phyloP scores from a whole-genome alignment of 768 basidiomycete species.

The Auricularia heimuer region DNA sequence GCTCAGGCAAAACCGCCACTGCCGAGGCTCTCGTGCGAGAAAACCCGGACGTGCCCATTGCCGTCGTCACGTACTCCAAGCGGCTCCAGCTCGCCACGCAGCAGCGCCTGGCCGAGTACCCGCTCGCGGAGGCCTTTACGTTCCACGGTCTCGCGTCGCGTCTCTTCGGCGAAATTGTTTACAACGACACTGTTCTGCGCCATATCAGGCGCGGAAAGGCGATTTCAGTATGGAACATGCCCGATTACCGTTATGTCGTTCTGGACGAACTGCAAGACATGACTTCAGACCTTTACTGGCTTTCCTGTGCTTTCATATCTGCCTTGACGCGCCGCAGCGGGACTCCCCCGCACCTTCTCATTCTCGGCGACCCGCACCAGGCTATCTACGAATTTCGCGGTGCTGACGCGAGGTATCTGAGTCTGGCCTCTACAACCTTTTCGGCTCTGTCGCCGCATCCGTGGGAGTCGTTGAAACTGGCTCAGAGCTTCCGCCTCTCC shows the following conservation, averaged over 20 bases:
- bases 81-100: not conserved
- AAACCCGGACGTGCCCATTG: not conserved
- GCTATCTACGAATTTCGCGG: conserved; percentile 7
- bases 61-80: conserved; percentile 7
- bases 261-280: conserved; percentile 7
- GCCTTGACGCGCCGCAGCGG: not conserved
- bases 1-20: conserved; percentile 6
- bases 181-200: not conserved
- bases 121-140: conserved; percentile 1
- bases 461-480: conserved; percentile 2
- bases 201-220: not conserved
- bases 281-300: conserved; percentile 3
- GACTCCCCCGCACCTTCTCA: conserved; percentile 1
- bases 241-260: conserved; percentile 2
- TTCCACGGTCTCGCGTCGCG: conserved; percentile 5
- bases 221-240: not conserved
- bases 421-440: not conserved
- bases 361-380: conserved; percentile 1
- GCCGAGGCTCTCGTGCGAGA: not conserved
- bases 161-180: conserved; percentile 3
- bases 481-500: conserved; percentile 4
- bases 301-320: conserved; percentile 3
- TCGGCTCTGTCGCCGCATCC: conserved; percentile 2
- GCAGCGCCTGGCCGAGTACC: not conserved
- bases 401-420: conserved; percentile 4